These are phyloP conservation scores for Pseudopithomyces chartarum DNA, from an alignment of 2,329 filamentous ascomycete genomes.

Conservation along the genomic window DNA sequence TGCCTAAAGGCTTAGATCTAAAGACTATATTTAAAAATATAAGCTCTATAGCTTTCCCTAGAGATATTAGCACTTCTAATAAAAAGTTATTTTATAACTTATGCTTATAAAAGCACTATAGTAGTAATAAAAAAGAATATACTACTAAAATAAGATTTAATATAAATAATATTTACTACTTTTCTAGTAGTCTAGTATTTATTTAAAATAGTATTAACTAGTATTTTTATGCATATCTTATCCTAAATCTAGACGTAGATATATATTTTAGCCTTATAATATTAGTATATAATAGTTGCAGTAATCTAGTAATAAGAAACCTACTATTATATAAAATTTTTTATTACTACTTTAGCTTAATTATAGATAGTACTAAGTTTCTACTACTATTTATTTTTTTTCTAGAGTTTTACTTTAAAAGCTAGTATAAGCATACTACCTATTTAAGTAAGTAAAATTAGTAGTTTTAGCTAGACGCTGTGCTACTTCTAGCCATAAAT, in stretches of 20 bases:
- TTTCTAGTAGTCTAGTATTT: neutral
- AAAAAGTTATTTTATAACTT: neutral
- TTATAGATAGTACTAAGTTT: neutral
- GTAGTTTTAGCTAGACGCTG: neutral
- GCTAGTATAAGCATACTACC: too few species aligned
- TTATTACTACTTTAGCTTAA: neutral
- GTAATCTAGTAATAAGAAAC: neutral
- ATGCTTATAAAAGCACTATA: neutral
- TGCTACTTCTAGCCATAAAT: too few species aligned
- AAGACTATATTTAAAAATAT: neutral
- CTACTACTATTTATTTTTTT: neutral
- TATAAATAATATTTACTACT: neutral
- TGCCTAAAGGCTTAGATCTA: neutral
- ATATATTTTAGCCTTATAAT: neutral
- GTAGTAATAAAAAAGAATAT: neutral
- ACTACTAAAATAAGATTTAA: neutral
- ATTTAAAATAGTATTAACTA: neutral
- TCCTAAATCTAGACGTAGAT: neutral
- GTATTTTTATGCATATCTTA: neutral
- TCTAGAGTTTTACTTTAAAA: neutral
- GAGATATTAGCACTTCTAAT: neutral
- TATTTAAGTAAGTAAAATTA: neutral
- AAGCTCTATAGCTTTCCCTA: neutral
- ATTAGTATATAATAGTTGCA: neutral
- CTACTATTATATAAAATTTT: neutral